Conservation (phyloP, 169 alveolate species). For the Cryptosporidium xiaoi region DNA sequence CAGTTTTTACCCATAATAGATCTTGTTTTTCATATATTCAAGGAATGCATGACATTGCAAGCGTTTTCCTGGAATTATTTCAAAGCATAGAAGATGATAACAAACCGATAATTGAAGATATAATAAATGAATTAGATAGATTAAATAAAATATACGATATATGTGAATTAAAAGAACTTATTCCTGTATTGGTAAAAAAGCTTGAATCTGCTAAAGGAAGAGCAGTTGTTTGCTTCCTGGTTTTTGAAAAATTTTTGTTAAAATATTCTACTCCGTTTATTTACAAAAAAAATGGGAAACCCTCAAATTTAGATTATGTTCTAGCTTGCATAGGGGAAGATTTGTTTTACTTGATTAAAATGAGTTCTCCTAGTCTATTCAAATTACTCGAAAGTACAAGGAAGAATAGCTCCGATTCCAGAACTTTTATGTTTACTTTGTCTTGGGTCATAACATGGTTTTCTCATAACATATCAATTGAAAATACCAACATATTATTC, state of each 20-base stretch:
- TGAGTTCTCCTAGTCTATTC: not conserved
- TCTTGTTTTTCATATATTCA: conserved; percentile 36
- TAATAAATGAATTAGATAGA: not conserved
- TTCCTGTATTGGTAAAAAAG: conserved; percentile 1
- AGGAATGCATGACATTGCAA: conserved; percentile 65
- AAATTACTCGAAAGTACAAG: not conserved
- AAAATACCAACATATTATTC: not conserved
- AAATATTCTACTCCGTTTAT: conserved; percentile 23
- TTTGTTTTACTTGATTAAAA: not conserved
- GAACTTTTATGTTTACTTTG: conserved; percentile 78
- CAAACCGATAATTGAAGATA: not conserved
- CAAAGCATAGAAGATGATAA: not conserved
- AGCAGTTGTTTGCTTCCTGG: conserved; percentile 41
- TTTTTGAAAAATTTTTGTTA: conserved; percentile 40
- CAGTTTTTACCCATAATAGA: conserved; percentile 32
- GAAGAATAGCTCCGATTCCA: conserved; percentile 40
- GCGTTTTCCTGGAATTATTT: conserved; percentile 29
- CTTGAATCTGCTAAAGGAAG: conserved; percentile 19
- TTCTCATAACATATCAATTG: conserved; percentile 77
- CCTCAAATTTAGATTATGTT: conserved; percentile 1
- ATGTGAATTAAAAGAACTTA: not conserved
- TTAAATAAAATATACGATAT: not conserved
- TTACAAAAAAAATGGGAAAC: not conserved
- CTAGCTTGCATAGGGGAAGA: conserved; percentile 5
- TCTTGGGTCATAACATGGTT: conserved; percentile 85